Base-by-base conservation (phyloP, 352 stramenopile genomes). In the Phytopythium boreale region DNA sequence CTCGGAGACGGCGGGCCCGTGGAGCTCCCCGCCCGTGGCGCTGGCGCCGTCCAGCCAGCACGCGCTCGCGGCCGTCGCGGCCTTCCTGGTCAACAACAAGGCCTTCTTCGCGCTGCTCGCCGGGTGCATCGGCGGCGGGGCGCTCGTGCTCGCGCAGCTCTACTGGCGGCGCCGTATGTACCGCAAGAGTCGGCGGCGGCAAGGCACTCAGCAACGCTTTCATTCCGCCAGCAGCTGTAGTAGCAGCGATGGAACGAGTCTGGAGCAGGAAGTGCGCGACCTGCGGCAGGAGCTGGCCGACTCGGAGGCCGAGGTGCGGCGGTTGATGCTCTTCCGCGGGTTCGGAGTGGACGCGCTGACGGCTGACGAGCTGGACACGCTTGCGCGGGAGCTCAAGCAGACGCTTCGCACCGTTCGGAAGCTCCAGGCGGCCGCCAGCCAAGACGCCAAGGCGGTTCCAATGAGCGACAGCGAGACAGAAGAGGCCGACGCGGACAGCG, bases 201-300 rank as follows among this genome's bases (percentile, higher is more conserved):
- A 68, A 15, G 49, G 55, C 17, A 52, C 65, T 27, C 5, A 69
- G 12, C 36, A 69, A 19, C 65, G 59, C 11, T 59, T 64, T 49
- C 29, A 66, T 26, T 31, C 43, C 6, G 22, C 31, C n/a, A 46
- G 20, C 24, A 61, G 36, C 24, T 52, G 66, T 6, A 59, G 17
- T 56, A 20, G 26, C 56, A 46, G 60, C 39, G 57, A 36, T 22
- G 47, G 51, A 19, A 60, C 69, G 43, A 37, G 58, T 27, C 53
- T 90, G 34, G 61, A 87, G 58, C 79, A 88, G 51, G 85, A 93
- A 62, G 71, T 93, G 36, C 61, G 57, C 22, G 70, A 93, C 52
- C 70, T 93, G 49, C 79, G 82, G 12, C 83, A 92, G 57, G 85
- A 93, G 31, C 66, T 93, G 37, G 75, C 75, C n/a, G 85, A 93